These are phyloP conservation scores for Rauvolfia tetraphylla DNA, from an alignment of 257 asterid genomes.

Conservation along the genomic window DNA sequence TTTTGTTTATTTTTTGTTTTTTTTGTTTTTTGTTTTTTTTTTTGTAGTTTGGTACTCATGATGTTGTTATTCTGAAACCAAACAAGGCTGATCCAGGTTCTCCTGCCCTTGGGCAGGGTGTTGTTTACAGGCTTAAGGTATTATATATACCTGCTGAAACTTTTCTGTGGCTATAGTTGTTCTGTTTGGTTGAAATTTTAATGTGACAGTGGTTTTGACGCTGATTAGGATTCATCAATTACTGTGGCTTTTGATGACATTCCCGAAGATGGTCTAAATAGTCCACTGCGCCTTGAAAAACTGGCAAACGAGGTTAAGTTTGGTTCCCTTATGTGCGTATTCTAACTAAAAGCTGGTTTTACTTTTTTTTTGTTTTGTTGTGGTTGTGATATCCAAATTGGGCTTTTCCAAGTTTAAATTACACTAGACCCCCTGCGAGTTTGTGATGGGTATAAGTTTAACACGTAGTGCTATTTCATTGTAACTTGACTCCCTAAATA, in stretches of 20 bases:
- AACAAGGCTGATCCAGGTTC: constrained; percentile 89
- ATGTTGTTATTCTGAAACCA: constrained; percentile 79
- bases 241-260: constrained; percentile 91
- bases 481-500: not conserved
- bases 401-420: not conserved
- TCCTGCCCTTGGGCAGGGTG: constrained; percentile 95
- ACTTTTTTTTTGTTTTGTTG: not conserved
- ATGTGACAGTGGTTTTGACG: constrained; percentile 18
- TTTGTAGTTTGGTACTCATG: constrained; percentile 87
- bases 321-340: not conserved
- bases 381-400: no score
- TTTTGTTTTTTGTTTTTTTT: constrained; percentile 5
- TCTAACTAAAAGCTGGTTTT: not conserved
- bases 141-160: not conserved
- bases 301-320: constrained; percentile 80
- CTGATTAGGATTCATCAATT: constrained; percentile 82
- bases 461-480: not conserved
- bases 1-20: constrained; percentile 6
- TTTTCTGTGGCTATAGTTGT: not conserved
- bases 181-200: not conserved
- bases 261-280: constrained; percentile 91
- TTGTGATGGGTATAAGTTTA: no score
- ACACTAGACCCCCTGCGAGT: no score
- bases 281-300: constrained; percentile 86
- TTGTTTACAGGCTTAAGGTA: constrained; percentile 92